Evolutionary conservation across 2,329 filamentous ascomycete species (phyloP).

Genomic region (Emergomyces orientalis): DNA sequence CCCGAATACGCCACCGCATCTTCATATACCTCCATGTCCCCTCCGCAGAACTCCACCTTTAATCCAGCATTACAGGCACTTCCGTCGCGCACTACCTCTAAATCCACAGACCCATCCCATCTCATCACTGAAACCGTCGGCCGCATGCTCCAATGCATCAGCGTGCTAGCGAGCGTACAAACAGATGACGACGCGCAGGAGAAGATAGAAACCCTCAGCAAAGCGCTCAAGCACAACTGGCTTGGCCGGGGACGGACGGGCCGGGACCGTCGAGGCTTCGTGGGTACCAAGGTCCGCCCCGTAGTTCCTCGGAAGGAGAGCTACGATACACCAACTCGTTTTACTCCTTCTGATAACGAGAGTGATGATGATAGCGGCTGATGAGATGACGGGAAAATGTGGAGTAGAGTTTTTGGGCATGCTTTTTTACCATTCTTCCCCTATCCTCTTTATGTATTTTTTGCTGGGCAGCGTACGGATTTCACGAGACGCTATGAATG

Average conservation of each 20-base stretch:
- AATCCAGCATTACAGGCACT: constrained; percentile 4
- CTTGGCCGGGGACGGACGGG: constrained; percentile 82
- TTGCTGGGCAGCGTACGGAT: not conserved
- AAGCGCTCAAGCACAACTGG: constrained; percentile 94
- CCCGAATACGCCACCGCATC: constrained; percentile 37
- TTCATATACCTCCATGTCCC: constrained; percentile 34
- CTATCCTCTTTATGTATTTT: not conserved
- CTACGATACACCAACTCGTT: not conserved
- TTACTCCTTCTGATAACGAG: not conserved
- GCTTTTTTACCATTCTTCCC: not conserved
- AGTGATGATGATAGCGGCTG: not conserved
- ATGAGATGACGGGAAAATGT: not conserved
- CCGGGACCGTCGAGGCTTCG: constrained; percentile 78
- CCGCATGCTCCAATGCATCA: constrained; percentile 91
- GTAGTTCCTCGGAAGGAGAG: constrained; percentile 8
- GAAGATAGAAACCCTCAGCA: constrained; percentile 73
- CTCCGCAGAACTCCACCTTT: constrained; percentile 26
- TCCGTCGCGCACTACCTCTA: constrained; percentile 1
- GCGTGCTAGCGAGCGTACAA: constrained; percentile 71
- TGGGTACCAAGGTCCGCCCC: constrained; percentile 52
- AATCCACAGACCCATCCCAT: constrained; percentile 41
- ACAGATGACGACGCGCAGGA: constrained; percentile 62
- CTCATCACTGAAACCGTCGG: constrained; percentile 92
- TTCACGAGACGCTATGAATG: not conserved
- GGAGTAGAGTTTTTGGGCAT: not conserved